Conservation (phyloP, 2,329 filamentous ascomycete species). For the Xylariaceae sp. region DNA sequence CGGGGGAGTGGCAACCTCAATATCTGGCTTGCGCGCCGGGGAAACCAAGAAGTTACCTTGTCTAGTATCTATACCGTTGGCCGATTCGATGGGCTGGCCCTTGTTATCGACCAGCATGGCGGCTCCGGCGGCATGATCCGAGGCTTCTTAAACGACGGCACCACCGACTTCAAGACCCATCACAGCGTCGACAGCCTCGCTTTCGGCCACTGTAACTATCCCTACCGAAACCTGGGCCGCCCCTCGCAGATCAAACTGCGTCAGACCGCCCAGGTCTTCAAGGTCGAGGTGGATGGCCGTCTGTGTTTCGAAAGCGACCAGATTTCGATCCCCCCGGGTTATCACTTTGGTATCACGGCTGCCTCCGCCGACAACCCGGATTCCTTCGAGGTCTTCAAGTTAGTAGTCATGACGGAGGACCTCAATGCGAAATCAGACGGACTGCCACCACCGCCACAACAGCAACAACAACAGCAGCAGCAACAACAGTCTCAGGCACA, state of each 20-base stretch:
- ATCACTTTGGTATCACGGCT: constrained; percentile 86
- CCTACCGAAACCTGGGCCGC: constrained; percentile 89
- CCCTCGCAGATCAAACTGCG: constrained; percentile 78
- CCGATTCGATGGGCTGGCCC: constrained; percentile 86
- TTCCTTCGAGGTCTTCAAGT: constrained; percentile 91
- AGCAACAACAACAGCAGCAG: constrained; percentile 43
- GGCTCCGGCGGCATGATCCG: constrained; percentile 80
- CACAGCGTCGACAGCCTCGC: constrained; percentile 81
- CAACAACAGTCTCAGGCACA: constrained; percentile 41
- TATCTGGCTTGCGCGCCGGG: constrained; percentile 84
- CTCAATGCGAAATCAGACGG: constrained; percentile 43
- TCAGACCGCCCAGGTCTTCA: constrained; percentile 69
- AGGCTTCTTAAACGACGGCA: constrained; percentile 93
- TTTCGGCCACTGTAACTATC: constrained; percentile 90
- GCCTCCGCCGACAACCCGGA: constrained; percentile 90
- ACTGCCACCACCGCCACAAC: constrained; percentile 41
- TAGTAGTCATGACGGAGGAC: constrained; percentile 71
- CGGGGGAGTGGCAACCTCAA: constrained; percentile 88
- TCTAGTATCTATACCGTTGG: constrained; percentile 84
- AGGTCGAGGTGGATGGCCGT: constrained; percentile 79
- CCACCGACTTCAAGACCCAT: constrained; percentile 76
- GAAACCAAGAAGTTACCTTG: constrained; percentile 67
- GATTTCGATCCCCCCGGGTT: constrained; percentile 78
- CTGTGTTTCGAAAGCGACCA: constrained; percentile 85
- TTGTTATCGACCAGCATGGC: constrained; percentile 85